phyloP scores from a whole-genome alignment of 1,284 basidiomycete genomes.

The Phlebopus sp. region DNA sequence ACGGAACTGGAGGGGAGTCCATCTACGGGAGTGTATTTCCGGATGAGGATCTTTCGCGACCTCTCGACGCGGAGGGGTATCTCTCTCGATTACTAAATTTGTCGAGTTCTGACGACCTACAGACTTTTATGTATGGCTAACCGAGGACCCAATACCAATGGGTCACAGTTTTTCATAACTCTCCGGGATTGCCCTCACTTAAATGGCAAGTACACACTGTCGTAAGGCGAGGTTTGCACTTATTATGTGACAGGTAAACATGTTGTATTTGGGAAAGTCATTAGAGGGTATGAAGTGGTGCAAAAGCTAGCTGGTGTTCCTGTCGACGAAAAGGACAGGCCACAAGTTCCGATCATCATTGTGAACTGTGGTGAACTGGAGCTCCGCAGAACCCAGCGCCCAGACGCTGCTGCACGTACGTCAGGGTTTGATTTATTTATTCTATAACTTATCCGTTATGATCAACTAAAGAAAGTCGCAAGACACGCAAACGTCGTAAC shows the following conservation, averaged over 20 bases:
- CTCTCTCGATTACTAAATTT: slow-evolving; percentile 14
- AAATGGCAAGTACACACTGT: slow-evolving; percentile 41
- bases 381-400: slow-evolving; percentile 43
- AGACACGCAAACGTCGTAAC: slow-evolving; percentile 33
- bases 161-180: slow-evolving; percentile 83
- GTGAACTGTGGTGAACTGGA: slow-evolving; percentile 84
- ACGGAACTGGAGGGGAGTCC: slow-evolving; percentile 81
- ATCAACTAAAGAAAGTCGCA: slow-evolving; percentile 9
- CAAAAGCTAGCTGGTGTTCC: slow-evolving; percentile 52
- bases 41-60: slow-evolving; percentile 71
- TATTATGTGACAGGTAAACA: slow-evolving; percentile 57
- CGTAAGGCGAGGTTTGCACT: slow-evolving; percentile 3
- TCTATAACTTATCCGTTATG: neutral
- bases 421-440: neutral
- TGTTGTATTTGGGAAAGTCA: slow-evolving; percentile 71
- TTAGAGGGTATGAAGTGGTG: slow-evolving; percentile 61
- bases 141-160: slow-evolving; percentile 76
- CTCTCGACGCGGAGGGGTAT: slow-evolving; percentile 63
- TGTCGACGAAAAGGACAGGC: slow-evolving; percentile 69
- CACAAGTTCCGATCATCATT: slow-evolving; percentile 70
- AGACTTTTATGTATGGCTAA: slow-evolving; percentile 84
- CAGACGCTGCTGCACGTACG: slow-evolving; percentile 18
- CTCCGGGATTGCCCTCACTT: slow-evolving; percentile 70
- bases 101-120: slow-evolving; percentile 1
- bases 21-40: slow-evolving; percentile 75